Evolutionary conservation across 2,329 filamentous ascomycete species (phyloP), one percentile per base, ranked within the genome.

Genomic region (Epichloe amarillans): DNA sequence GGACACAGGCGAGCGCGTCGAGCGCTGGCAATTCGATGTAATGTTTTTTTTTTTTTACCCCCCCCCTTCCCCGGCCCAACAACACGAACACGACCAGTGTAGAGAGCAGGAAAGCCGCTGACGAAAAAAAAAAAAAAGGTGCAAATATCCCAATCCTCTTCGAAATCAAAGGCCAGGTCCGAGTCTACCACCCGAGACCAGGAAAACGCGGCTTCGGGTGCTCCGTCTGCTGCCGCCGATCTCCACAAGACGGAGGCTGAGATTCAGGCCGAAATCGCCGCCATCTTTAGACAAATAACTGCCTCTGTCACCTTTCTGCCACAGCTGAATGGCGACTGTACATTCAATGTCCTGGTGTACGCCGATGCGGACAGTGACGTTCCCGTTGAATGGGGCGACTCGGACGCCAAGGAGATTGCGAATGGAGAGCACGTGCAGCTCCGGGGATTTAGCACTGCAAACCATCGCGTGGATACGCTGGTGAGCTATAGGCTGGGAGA

Each of bases 21-120:
- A 98, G 72, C 77, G 93, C 56, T 98, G 93, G 93, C 91, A 98
- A 66, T 98, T 98, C 63, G 90, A 96, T 66, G 91, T 95, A 67
- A 50, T 55, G 68, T 57, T 53, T 47, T 8, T 26, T n/a, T n/a
- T n/a, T n/a, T n/a, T n/a, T n/a, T 46, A 33, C 15, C 23, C 5
- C 23, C 46, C 35, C 15, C 23, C 5, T 6, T 23, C 23, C 33
- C 47, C 26, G 5, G 6, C 17, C 37, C n/a, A 21, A 33, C 35
- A 11, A 17, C 21, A 23, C 21, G 21, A n/a, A 23, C 21, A 23
- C 21, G 23, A 2, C 23, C 17, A 5, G 10, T 3, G 8, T 10
- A n/a, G n/a, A 46, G 12, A 19, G 15, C 11, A 2, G 30, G 5
- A 23, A 56, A 56, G 40, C 53, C 55, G 39, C 54, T 52, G 50